Percentiles rank a stretch among this genome's conserved stretches.
Conservation (phyloP, 2,329 filamentous ascomycete genomes). For the Metarhizium sp. region DNA sequence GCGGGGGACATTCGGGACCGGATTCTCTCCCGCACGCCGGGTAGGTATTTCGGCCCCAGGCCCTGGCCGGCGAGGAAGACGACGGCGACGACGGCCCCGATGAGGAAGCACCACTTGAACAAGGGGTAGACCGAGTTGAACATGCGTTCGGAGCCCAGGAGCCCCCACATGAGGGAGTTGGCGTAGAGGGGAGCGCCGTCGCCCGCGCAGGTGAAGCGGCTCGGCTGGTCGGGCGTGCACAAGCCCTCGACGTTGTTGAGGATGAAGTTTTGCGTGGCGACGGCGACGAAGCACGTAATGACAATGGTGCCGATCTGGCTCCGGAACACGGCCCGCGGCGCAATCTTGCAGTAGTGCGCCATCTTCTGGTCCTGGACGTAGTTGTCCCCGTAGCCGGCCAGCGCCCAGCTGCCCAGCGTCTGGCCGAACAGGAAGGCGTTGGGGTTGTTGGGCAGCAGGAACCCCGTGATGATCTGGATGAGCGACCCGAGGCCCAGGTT, state of each 20-base stretch:
- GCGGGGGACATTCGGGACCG: slow-evolving; percentile 17
- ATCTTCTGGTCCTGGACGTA: slow-evolving; percentile 41
- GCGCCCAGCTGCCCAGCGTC: slow-evolving; percentile 13
- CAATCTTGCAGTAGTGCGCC: slow-evolving; percentile 41
- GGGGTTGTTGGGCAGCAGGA: slow-evolving; percentile 14
- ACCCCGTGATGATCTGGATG: slow-evolving; percentile 29
- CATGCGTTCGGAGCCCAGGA: slow-evolving; percentile 38
- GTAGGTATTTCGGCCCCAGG: slow-evolving; percentile 13
- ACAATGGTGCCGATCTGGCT: slow-evolving; percentile 37
- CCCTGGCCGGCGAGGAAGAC: slow-evolving; percentile 18
- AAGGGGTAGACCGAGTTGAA: slow-evolving; percentile 32
- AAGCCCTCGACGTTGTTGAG: slow-evolving; percentile 24
- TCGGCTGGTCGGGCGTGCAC: slow-evolving; percentile 20
- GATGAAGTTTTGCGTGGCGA: slow-evolving; percentile 33
- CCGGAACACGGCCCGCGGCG: slow-evolving; percentile 35
- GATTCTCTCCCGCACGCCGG: slow-evolving; percentile 20
- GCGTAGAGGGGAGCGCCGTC: slow-evolving; percentile 36
- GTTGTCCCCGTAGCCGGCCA: slow-evolving; percentile 28
- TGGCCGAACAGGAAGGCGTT: slow-evolving; percentile 17
- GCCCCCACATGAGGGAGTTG: slow-evolving; percentile 32
- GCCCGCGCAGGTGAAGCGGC: slow-evolving; percentile 38
- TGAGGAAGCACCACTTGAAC: slow-evolving; percentile 31
- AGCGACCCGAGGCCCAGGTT: slow-evolving; percentile 31
- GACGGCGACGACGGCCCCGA: slow-evolving; percentile 26
- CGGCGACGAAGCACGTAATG: slow-evolving; percentile 35